These are phyloP conservation scores for Ustulina deusta DNA, from an alignment of 2,329 filamentous ascomycete genomes.

Conservation along the genomic window DNA sequence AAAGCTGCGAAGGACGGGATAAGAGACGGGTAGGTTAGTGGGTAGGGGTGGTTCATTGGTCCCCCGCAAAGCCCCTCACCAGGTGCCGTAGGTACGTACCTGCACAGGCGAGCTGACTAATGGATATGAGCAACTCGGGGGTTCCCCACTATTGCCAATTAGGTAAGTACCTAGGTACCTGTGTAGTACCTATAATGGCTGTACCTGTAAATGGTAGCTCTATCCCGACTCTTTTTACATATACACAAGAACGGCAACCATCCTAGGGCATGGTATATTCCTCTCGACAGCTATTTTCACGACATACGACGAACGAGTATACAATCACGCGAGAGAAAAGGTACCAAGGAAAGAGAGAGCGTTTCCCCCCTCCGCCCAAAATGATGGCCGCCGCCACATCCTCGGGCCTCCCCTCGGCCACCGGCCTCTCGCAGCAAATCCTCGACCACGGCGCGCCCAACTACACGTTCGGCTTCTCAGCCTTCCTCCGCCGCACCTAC, in stretches of 20 bases:
- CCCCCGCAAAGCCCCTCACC: slow-evolving; percentile 26
- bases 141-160: no score
- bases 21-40: no score
- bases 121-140: no score
- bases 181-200: no score
- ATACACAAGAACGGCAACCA: no score
- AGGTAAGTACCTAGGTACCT: no score
- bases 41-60: slow-evolving; percentile 13
- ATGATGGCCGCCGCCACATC: slow-evolving; percentile 42
- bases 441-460: slow-evolving; percentile 66
- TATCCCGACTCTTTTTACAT: no score
- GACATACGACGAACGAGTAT: not conserved
- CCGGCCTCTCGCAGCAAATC: slow-evolving; percentile 59
- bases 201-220: no score
- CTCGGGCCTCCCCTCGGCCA: slow-evolving; percentile 45
- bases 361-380: not conserved
- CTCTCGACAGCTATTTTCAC: not conserved
- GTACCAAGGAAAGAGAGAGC: not conserved
- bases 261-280: not conserved
- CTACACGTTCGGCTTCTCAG: slow-evolving; percentile 85
- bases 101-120: no score
- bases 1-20: not conserved
- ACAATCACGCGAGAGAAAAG: not conserved
- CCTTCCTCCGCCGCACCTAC: slow-evolving; percentile 85
- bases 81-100: not conserved